A percentile compares a stretch with the other conserved stretches of the same genome.
Evolutionary conservation across 2,329 filamentous ascomycete species (phyloP).

Genomic region (Sporothrix protearum): DNA sequence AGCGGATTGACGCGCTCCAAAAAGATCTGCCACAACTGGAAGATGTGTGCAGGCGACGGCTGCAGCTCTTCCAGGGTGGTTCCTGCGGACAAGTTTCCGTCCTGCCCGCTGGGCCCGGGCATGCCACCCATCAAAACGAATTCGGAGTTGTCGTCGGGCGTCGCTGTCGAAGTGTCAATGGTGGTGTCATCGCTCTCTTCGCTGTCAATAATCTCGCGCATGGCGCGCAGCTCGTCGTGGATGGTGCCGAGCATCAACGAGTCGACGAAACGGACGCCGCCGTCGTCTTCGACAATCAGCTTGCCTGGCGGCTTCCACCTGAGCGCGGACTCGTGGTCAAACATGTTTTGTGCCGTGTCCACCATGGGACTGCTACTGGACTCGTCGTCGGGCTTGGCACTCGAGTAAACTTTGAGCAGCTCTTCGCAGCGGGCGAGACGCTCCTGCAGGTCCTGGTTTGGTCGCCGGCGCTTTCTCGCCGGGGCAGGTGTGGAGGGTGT

Average conservation of each 20-base stretch:
- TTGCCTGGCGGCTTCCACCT: slow-evolving; percentile 50
- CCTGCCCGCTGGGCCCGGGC: not conserved
- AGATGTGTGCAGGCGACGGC: slow-evolving; percentile 62
- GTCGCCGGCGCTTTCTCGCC: slow-evolving; percentile 55
- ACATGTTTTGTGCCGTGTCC: slow-evolving; percentile 28
- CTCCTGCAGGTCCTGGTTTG: slow-evolving; percentile 61
- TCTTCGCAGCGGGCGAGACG: slow-evolving; percentile 57
- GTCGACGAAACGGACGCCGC: slow-evolving; percentile 55
- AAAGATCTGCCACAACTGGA: slow-evolving; percentile 71
- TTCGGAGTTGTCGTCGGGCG: slow-evolving; percentile 51
- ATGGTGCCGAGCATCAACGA: slow-evolving; percentile 53
- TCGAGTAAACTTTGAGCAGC: slow-evolving; percentile 55
- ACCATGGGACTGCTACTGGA: slow-evolving; percentile 26
- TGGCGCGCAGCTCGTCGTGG: slow-evolving; percentile 57
- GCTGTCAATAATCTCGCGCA: slow-evolving; percentile 57
- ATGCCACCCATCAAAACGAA: slow-evolving; percentile 43
- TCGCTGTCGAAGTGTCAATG: slow-evolving; percentile 44
- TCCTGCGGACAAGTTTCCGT: slow-evolving; percentile 21
- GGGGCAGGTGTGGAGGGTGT: slow-evolving; percentile 59
- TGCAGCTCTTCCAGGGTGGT: slow-evolving; percentile 52
- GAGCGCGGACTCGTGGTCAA: slow-evolving; percentile 34
- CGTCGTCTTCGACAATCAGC: slow-evolving; percentile 54
- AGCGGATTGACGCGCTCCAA: slow-evolving; percentile 71
- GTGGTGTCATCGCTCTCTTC: slow-evolving; percentile 46
- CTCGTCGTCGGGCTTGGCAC: slow-evolving; percentile 33